These are phyloP conservation scores for Gossypium thurberi DNA, from an alignment of 345 rosid genomes.

Conservation along the genomic window DNA sequence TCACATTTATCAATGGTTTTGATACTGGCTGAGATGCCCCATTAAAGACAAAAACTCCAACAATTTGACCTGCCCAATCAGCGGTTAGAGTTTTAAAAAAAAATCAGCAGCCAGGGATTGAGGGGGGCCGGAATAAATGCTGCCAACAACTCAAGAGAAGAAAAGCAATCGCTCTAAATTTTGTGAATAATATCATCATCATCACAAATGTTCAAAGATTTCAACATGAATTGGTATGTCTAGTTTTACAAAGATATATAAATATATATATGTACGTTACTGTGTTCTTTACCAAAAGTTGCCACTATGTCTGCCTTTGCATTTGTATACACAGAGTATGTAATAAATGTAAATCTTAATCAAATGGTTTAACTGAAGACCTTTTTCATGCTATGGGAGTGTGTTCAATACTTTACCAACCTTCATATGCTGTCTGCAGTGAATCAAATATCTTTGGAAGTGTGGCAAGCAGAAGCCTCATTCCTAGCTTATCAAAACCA, in stretches of 20 bases:
- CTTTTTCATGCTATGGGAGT: not conserved
- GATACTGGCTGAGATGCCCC: slow-evolving; percentile 40
- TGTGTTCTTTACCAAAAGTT: not conserved
- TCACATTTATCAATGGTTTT: slow-evolving; percentile 39
- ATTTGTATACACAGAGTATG: not conserved
- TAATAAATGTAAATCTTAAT: not conserved
- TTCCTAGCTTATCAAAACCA: slow-evolving; percentile 50
- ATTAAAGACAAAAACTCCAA: slow-evolving; percentile 59
- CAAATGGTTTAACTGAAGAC: not conserved
- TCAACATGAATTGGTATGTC: not conserved
- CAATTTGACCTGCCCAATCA: slow-evolving; percentile 68
- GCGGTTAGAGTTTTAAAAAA: not conserved
- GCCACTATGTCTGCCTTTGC: not conserved
- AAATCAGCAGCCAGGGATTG: not conserved
- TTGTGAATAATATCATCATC: not conserved
- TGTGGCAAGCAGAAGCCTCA: slow-evolving; percentile 50
- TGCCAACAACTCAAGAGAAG: not conserved
- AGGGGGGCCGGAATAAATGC: too few relatives aligned
- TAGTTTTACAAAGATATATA: not conserved
- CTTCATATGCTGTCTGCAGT: slow-evolving; percentile 66
- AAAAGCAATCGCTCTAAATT: not conserved
- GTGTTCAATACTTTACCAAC: slow-evolving; percentile 23
- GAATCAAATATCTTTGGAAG: slow-evolving; percentile 55
- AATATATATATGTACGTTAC: not conserved
- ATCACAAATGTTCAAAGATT: not conserved